phyloP scores from a whole-genome alignment of 495 filamentous ascomycete species.

The Arthonia radiata region DNA sequence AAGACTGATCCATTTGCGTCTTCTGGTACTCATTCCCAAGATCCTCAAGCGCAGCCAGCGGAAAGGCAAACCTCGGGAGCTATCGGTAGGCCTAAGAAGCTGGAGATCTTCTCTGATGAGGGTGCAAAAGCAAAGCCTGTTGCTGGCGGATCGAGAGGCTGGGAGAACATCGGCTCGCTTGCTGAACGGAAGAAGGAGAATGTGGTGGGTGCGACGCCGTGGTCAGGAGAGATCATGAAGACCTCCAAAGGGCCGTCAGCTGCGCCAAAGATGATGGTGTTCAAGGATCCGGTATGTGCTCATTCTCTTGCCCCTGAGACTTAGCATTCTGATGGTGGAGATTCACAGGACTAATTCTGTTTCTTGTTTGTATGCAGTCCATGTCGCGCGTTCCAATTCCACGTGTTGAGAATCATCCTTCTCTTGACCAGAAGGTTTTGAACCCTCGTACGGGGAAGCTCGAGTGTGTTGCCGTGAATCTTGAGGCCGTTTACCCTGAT shows the following conservation, averaged over 20 bases:
- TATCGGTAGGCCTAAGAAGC: conserved; percentile 53
- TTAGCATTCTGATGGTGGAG: conserved; percentile 40
- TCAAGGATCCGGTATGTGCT: conserved; percentile 81
- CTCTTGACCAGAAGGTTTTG: conserved; percentile 42
- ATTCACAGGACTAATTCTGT: conserved; percentile 86
- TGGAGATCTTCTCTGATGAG: conserved; percentile 74
- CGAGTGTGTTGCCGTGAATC: conserved; percentile 68
- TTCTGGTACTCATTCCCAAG: conserved; percentile 15
- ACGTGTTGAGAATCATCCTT: conserved; percentile 21
- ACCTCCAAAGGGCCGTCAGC: conserved; percentile 44
- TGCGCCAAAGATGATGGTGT: conserved; percentile 64
- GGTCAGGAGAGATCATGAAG: conserved; percentile 79
- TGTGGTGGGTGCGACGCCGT: conserved; percentile 59
- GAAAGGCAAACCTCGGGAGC: too few species aligned
- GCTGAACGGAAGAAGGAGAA: conserved; percentile 89
- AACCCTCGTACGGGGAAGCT: conserved; percentile 55
- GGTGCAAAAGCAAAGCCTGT: conserved; percentile 20
- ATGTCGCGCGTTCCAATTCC: conserved; percentile 23
- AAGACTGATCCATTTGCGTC: conserved; percentile 60
- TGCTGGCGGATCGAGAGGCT: conserved; percentile 35
- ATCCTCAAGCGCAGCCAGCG: conserved; percentile 41
- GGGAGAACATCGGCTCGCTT: conserved; percentile 75
- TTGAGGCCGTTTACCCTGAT: conserved; percentile 63
- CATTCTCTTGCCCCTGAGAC: conserved; percentile 5
- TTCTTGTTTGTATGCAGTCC: conserved; percentile 36